phyloP scores from a whole-genome alignment of 257 asterid species.

The Solanum tacnaense region DNA sequence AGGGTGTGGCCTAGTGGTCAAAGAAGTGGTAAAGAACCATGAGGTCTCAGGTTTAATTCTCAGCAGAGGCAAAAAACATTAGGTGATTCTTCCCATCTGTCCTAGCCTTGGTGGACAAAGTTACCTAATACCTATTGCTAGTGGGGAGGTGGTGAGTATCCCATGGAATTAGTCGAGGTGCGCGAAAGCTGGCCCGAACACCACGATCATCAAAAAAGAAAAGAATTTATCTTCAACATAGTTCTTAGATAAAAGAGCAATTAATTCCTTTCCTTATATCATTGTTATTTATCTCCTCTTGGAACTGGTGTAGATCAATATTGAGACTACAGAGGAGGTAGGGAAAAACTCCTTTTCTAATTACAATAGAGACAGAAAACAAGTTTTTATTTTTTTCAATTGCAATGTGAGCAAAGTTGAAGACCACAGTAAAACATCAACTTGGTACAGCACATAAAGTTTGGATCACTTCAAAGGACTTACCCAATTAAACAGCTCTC shows the following conservation, averaged over 20 bases:
- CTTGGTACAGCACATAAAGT: background rate
- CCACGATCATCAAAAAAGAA: background rate
- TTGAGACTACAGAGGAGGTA: background rate
- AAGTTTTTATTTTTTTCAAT: background rate
- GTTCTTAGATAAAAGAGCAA: background rate
- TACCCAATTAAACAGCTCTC: constrained; percentile 73
- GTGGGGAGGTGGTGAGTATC: background rate
- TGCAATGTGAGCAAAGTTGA: background rate
- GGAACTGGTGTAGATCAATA: background rate
- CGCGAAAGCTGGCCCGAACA: background rate
- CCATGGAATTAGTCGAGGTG: background rate
- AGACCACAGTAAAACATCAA: background rate
- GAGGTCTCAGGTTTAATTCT: background rate
- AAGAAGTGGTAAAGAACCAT: background rate
- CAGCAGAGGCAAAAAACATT: background rate
- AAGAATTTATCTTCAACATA: background rate
- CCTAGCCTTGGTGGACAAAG: background rate
- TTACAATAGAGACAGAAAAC: background rate
- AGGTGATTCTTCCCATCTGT: background rate
- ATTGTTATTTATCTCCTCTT: background rate
- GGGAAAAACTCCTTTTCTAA: background rate
- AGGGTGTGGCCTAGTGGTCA: background rate
- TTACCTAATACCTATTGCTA: background rate
- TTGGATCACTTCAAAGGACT: constrained; percentile 2
- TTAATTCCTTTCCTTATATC: background rate